Base-by-base conservation (phyloP, 2,329 filamentous ascomycete genomes). In the Trichoderma sp. region DNA sequence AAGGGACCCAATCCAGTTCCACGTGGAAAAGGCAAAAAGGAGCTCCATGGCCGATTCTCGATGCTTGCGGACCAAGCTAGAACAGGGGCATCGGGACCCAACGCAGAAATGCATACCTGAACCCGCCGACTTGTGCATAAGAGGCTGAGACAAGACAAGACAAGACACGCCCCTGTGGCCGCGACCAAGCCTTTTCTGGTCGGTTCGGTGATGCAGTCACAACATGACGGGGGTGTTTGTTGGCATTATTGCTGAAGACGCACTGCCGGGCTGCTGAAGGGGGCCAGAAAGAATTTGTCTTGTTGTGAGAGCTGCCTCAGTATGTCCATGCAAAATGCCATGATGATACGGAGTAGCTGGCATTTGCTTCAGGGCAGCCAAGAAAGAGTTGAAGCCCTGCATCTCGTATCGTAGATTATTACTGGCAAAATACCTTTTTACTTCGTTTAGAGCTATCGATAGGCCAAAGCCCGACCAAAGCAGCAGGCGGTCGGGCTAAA, bases 401-500 rank as follows among this genome's bases (percentile, higher is more conserved):
- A 71, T 69, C 50, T 69, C 66, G 66, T 59, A 38, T 71, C 31
- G 66, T 41, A 27, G 60, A 35, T 35, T 29, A 31, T 50, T 6
- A 6, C 18, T 33, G 59, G 59, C 11, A 31, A 31, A 50, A 31
- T 29, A 14, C 16, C 29, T 11, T 21, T 53, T 53, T 53, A 53
- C 45, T 53, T 53, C 45, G 8, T 67, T 18, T 71, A 38, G 3
- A 21, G 33, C 27, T 24, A 33, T 35, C 41, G 29, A 31, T 33
- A 27, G 21, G 29, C n/a, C 21, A 67, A 67, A 67, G 24, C 14
- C 60, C 60, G 27, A 59, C 69, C 35, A 67, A 67, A 74, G 21
- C 50, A 74, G 71, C 60, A 73, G 71, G 71, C 71, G 71, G 71
- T 65, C 27, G 60, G 38, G 59, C n/a, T 27, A n/a, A 50, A 41